Evolutionary conservation across 495 filamentous ascomycete genomes (phyloP).

Genomic region (Aspergillus saccharolyticus): DNA sequence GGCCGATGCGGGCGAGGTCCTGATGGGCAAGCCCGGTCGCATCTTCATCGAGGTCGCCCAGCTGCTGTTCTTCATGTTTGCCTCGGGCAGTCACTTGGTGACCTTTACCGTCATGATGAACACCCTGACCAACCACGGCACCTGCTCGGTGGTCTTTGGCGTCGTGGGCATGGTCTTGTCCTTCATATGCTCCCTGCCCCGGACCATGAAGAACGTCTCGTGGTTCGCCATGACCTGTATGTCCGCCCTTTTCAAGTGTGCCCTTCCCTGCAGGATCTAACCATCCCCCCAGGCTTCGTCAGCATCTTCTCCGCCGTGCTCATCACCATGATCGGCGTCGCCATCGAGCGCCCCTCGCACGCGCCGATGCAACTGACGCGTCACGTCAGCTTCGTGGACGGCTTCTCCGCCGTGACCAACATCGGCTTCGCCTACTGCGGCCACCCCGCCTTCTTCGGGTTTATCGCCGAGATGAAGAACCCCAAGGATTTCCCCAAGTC

Average conservation of each 20-base stretch:
- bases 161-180: constrained; percentile 59
- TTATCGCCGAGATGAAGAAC: constrained; percentile 69
- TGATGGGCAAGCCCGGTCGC: constrained; percentile 58
- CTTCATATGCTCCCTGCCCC: constrained; percentile 57
- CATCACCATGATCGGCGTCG: constrained; percentile 65
- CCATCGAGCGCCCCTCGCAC: constrained; percentile 30
- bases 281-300: constrained; percentile 40
- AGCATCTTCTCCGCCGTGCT: constrained; percentile 65
- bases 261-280: not conserved
- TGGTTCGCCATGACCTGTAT: constrained; percentile 54
- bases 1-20: constrained; percentile 66
- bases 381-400: constrained; percentile 24
- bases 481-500: constrained; percentile 61
- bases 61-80: constrained; percentile 63
- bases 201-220: constrained; percentile 56
- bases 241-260: constrained; percentile 5
- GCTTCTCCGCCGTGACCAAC: constrained; percentile 31
- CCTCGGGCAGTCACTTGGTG: constrained; percentile 67
- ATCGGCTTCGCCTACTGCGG: constrained; percentile 44
- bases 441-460: constrained; percentile 65
- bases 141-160: constrained; percentile 65
- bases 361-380: constrained; percentile 18
- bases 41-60: constrained; percentile 59
- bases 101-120: constrained; percentile 66
- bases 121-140: constrained; percentile 56